Conservation (phyloP, 2,329 filamentous ascomycete species). For the Phaeosphaeria sp. region DNA sequence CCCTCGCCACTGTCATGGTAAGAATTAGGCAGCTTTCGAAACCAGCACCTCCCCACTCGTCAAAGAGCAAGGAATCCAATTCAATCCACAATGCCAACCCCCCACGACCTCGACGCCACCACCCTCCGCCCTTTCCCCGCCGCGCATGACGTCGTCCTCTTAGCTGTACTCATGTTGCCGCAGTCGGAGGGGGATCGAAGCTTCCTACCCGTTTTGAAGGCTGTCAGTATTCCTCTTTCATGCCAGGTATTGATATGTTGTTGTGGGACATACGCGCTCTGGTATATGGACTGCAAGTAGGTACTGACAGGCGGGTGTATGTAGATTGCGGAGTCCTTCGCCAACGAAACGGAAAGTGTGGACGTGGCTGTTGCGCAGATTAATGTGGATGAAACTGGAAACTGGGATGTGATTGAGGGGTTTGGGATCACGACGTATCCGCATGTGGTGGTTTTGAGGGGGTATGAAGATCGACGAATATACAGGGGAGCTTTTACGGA, state of each 20-base stretch:
- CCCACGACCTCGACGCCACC: not conserved
- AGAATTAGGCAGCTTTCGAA: too few species aligned
- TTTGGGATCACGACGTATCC: not conserved
- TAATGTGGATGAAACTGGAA: not conserved
- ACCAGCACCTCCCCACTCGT: too few species aligned
- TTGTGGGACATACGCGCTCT: too few species aligned
- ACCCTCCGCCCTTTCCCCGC: not conserved
- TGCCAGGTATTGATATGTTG: too few species aligned
- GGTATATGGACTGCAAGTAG: too few species aligned
- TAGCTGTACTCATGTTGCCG: not conserved
- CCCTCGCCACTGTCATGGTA: not conserved
- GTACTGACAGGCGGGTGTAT: too few species aligned
- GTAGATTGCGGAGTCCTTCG: not conserved
- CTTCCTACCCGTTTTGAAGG: not conserved
- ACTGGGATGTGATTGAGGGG: not conserved
- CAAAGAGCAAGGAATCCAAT: not conserved
- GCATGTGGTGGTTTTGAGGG: not conserved
- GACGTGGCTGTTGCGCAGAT: not conserved
- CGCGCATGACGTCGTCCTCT: not conserved
- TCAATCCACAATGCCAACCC: not conserved
- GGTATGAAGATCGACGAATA: not conserved
- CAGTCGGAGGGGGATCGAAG: not conserved
- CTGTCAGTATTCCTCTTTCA: not conserved
- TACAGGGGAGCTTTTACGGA: not conserved
- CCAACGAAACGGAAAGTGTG: too few species aligned